Conservation (phyloP, 2,329 filamentous ascomycete genomes). For the Botrytis fragariae region DNA sequence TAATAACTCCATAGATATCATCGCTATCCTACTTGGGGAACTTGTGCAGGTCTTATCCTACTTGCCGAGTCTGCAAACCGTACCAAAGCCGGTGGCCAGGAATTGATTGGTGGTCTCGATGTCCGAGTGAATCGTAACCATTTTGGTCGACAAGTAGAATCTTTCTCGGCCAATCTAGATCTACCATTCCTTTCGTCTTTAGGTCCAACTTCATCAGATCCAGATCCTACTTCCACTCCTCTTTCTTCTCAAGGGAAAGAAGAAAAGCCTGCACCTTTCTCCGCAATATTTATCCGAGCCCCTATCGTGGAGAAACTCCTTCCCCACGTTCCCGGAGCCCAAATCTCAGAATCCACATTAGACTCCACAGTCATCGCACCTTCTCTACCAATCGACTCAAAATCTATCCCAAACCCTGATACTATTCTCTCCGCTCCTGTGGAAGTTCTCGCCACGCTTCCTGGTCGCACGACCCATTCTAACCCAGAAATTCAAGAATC, state of each 20-base stretch:
- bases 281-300: slow-evolving; percentile 88
- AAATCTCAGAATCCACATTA: slow-evolving; percentile 44
- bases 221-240: slow-evolving; percentile 24
- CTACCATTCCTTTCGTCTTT: slow-evolving; percentile 62
- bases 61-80: slow-evolving; percentile 84
- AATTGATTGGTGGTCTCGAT: slow-evolving; percentile 86
- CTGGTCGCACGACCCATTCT: slow-evolving; percentile 39
- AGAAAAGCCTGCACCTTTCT: slow-evolving; percentile 54
- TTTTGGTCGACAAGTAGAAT: slow-evolving; percentile 90
- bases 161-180: slow-evolving; percentile 74
- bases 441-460: slow-evolving; percentile 52
- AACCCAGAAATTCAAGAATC: slow-evolving; percentile 35
- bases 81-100: slow-evolving; percentile 87
- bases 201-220: slow-evolving; percentile 25
- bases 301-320: slow-evolving; percentile 87
- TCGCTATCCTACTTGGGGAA: slow-evolving; percentile 88
- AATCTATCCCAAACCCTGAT: slow-evolving; percentile 23
- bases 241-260: not conserved
- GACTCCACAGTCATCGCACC: slow-evolving; percentile 40
- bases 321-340: slow-evolving; percentile 39
- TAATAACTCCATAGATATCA: slow-evolving; percentile 52
- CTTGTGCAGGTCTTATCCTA: slow-evolving; percentile 90
- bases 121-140: slow-evolving; percentile 92
- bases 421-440: slow-evolving; percentile 39
- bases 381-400: slow-evolving; percentile 28